Base-by-base conservation (phyloP, 176 grass and related monocot species). In the Tuctoria greenei region DNA sequence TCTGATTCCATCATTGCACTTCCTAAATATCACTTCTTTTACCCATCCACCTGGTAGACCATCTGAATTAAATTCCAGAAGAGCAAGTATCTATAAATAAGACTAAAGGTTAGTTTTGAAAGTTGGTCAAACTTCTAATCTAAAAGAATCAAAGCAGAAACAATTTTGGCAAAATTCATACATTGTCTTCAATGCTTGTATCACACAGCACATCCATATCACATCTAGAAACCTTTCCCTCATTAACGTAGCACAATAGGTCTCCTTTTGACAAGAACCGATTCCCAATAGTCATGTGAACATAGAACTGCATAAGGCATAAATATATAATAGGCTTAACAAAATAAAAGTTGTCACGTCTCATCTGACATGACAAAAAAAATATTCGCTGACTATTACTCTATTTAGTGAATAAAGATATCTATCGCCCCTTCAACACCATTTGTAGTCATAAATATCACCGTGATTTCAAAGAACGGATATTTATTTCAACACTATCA, bases 1-100 rank as follows among this genome's bases (percentile, higher is more conserved):
- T 75, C 65, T 86, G 21, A 83, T 79, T 75, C 83, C 83, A 82
- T 82, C 69, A 56, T 75, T 79, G 75, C 71, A 86, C 67, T 66
- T 90, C 60, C 83, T 86, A 57, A 86, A 86, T 83, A 69, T 71
- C 7, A 26, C 45, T 75, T 85, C 74, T 82, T 90, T 90, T 41
- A 86, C 79, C 88, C 88, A 90, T 70, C 88, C 88, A 64, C 80
- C 20, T 2, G 83, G 83, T 68, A 90, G 64, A 57, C 79, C 75
- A 71, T 86, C 88, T 76, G 88, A 79, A 83, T 61, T 86, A 25
- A 85, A 90, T 35, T 90, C 88, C 10, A 90, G 26, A 65, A 14
- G 44, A 14, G 44, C 44, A 4, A 46, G 44, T 46, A 46, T 46
- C 44, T 46, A 10, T 46, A 43, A n/a, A n/a, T n/a, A 81, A 55